These are phyloP conservation scores for Cytospora piceae DNA, from an alignment of 2,329 filamentous ascomycete genomes.

Conservation along the genomic window DNA sequence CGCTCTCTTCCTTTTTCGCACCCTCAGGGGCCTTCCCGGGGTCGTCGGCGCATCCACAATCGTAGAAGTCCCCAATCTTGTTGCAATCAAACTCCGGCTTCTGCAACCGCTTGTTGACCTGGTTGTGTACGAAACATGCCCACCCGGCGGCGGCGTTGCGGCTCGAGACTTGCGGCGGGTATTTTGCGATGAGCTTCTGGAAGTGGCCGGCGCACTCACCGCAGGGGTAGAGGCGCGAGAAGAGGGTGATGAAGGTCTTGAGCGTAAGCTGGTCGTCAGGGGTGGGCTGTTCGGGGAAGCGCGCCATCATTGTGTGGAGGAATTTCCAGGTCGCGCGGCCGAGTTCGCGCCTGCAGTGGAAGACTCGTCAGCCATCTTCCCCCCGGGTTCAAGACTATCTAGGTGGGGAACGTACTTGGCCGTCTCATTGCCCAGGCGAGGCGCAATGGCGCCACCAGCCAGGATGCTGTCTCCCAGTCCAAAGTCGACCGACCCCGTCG, in stretches of 20 bases:
- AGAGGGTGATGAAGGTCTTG: slow-evolving; percentile 67
- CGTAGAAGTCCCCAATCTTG: slow-evolving; percentile 71
- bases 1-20: slow-evolving; percentile 35
- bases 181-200: slow-evolving; percentile 62
- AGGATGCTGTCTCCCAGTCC: slow-evolving; percentile 57
- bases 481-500: slow-evolving; percentile 34
- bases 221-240: slow-evolving; percentile 71
- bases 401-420: slow-evolving; percentile 58
- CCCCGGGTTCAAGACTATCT: slow-evolving; percentile 25
- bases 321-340: slow-evolving; percentile 72
- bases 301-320: slow-evolving; percentile 71
- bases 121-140: slow-evolving; percentile 70
- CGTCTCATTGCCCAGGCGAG: slow-evolving; percentile 82
- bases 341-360: slow-evolving; percentile 59
- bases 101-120: slow-evolving; percentile 66
- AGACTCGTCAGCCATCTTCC: background rate
- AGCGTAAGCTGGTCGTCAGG: slow-evolving; percentile 65
- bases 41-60: slow-evolving; percentile 72
- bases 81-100: slow-evolving; percentile 68
- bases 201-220: slow-evolving; percentile 73
- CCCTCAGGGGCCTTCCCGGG: slow-evolving; percentile 44
- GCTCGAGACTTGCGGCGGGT: slow-evolving; percentile 66
- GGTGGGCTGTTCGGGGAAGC: slow-evolving; percentile 68
- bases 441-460: slow-evolving; percentile 72
- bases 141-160: slow-evolving; percentile 68